These are phyloP conservation scores for Serendipita sp. DNA, from an alignment of 768 basidiomycete species.

Conservation along the genomic window DNA sequence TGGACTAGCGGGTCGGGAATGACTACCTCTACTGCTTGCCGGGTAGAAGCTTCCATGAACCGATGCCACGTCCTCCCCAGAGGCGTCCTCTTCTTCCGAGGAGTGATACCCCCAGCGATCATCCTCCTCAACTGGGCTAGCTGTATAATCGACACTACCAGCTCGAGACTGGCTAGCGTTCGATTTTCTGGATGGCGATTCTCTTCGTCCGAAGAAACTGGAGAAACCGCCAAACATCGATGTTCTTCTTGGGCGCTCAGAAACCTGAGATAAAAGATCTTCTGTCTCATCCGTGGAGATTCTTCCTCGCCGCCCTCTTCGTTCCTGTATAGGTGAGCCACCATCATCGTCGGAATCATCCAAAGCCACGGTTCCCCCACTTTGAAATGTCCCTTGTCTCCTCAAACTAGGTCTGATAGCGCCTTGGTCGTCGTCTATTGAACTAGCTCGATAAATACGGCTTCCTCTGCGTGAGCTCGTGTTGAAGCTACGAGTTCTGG, in stretches of 20 bases:
- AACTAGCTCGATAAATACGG: neutral
- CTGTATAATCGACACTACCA: conserved; percentile 40
- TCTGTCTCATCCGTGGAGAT: conserved; percentile 22
- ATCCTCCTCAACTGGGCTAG: conserved; percentile 37
- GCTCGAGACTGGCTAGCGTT: conserved; percentile 22
- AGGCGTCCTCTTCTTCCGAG: conserved; percentile 52
- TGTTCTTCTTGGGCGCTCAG: conserved; percentile 24
- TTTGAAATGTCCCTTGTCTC: conserved; percentile 24
- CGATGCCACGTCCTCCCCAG: conserved; percentile 22
- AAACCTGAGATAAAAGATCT: conserved; percentile 33
- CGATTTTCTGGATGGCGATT: neutral
- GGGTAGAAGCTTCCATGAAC: conserved; percentile 27
- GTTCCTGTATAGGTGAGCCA: neutral
- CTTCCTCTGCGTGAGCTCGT: neutral
- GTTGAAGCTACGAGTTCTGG: conserved; percentile 8
- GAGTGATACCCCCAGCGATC: conserved; percentile 93
- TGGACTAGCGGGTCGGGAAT: conserved; percentile 54
- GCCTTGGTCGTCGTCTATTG: neutral
- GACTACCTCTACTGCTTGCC: conserved; percentile 15
- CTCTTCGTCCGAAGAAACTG: conserved; percentile 7
- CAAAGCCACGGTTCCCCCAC: conserved; percentile 55
- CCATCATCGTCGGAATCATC: conserved; percentile 30
- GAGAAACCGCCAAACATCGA: conserved; percentile 8
- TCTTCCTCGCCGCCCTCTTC: neutral
- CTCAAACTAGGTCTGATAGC: neutral